Evolutionary conservation across 352 stramenopile species (phyloP), one percentile per base, ranked within the genome.

Genomic region (Globisporangium irregulare): DNA sequence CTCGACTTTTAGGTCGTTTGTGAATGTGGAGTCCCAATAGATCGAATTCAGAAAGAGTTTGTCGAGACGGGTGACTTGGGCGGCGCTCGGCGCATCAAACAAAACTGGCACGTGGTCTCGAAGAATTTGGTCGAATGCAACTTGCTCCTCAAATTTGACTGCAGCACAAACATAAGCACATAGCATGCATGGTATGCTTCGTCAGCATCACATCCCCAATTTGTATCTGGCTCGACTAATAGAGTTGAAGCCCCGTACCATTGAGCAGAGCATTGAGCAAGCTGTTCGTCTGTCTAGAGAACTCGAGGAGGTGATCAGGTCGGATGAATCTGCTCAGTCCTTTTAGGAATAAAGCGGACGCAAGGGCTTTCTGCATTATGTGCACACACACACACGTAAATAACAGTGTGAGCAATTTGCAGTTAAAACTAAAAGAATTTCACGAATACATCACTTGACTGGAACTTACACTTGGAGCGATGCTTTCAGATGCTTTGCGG

Each of bases 1-100:
- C 59, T 93, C 83, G 1, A 91, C 5, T 50, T 79, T 87, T 25
- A 93, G 72, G 15, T 82, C 74, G 38, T 84, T 70, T 7, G 81
- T 65, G 66, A 91, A 89, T 24, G 63, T 36, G 9, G 57, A 4
- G 36, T 92, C 79, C 54, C 62, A 72, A 60, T 78, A 87, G 36
- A 86, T 69, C 3, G 36, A 64, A 12, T 53, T 57, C 0, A 62
- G 18, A 43, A 93, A 82, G 9, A 93, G 50, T 18, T 62, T 71
- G 8, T 86, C 67, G 24, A 89, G 55, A 14, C 63, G 75, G 53
- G 71, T 63, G 14, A 88, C 68, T 66, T 79, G 77, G 20, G 50
- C 65, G 20, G 62, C 50, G 48, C 65, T 62, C 10, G 70, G 67
- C 10, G 64, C 55, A 51, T 78, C 76, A 66, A 90, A 90, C 1